Evolutionary conservation across 2,329 filamentous ascomycete genomes (phyloP).

Genomic region (Chaetomiaceae sp.): DNA sequence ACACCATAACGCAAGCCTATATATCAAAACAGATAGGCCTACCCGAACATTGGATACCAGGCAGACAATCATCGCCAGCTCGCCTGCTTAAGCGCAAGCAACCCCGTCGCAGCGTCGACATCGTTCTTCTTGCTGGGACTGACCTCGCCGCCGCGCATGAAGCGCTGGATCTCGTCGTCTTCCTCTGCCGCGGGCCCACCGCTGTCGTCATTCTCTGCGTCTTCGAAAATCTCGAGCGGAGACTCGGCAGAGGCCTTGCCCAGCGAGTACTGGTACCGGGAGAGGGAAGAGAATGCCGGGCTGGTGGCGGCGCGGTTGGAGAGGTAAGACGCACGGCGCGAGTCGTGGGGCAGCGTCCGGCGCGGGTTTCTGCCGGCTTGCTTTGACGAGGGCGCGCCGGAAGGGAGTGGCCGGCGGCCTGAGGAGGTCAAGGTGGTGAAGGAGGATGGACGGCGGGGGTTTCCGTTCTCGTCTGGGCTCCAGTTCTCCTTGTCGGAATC

Average conservation of each 20-base stretch:
- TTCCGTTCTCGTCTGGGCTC: slow-evolving; percentile 51
- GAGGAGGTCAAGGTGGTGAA: background rate
- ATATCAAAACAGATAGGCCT: background rate
- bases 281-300: slow-evolving; percentile 17
- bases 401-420: slow-evolving; percentile 36
- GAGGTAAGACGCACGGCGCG: slow-evolving; percentile 33
- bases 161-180: slow-evolving; percentile 60
- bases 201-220: slow-evolving; percentile 46
- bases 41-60: background rate
- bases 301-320: slow-evolving; percentile 28
- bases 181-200: background rate
- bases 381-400: slow-evolving; percentile 22
- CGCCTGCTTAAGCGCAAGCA: slow-evolving; percentile 80
- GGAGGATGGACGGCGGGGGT: slow-evolving; percentile 26
- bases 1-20: too few species aligned
- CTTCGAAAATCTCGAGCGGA: slow-evolving; percentile 40
- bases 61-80: slow-evolving; percentile 42
- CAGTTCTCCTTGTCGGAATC: slow-evolving; percentile 98
- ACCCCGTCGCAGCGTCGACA: slow-evolving; percentile 82
- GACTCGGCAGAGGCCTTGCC: slow-evolving; percentile 20
- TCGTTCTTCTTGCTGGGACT: slow-evolving; percentile 73
- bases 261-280: slow-evolving; percentile 14
- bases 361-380: slow-evolving; percentile 33
- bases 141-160: slow-evolving; percentile 61
- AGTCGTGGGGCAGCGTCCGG: slow-evolving; percentile 39